Evolutionary conservation across 495 filamentous ascomycete species (phyloP).

Genomic region (Aspergillus taichungensis): DNA sequence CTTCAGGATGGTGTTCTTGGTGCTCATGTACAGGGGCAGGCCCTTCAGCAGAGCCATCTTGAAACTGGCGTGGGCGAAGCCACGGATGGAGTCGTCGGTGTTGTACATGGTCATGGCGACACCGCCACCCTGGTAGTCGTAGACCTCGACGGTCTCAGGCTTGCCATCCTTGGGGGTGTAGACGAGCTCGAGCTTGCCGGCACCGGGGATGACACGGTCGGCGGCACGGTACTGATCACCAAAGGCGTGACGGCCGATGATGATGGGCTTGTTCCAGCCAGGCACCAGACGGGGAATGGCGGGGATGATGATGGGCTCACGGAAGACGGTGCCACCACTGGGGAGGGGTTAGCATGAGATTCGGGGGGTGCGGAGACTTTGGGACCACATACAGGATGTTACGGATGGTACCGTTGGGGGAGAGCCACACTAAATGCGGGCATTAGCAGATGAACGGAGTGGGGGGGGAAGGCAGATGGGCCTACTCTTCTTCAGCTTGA

Average conservation of each 20-base stretch:
- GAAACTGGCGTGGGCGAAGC: conserved; percentile 93
- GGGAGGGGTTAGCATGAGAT: neutral
- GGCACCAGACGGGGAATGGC: conserved; percentile 85
- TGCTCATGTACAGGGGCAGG: conserved; percentile 94
- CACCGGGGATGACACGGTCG: conserved; percentile 70
- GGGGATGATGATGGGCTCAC: conserved; percentile 94
- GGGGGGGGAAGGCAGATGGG: neutral
- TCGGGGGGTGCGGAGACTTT: neutral
- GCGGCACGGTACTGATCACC: conserved; percentile 98
- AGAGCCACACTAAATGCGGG: conserved; percentile 76
- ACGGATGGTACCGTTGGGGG: conserved; percentile 95
- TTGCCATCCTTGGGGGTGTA: conserved; percentile 78
- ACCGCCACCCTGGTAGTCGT: conserved; percentile 79
- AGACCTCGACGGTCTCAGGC: conserved; percentile 83
- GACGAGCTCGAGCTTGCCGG: conserved; percentile 85
- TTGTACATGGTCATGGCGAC: conserved; percentile 95
- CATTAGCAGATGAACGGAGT: conserved; percentile 11
- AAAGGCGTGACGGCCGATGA: conserved; percentile 97
- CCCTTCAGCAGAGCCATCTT: conserved; percentile 83
- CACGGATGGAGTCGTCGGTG: conserved; percentile 86
- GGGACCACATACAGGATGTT: conserved; percentile 57
- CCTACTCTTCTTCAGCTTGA: conserved; percentile 94
- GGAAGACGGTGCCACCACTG: conserved; percentile 89
- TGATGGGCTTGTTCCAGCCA: conserved; percentile 97
- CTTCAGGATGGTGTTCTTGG: conserved; percentile 99